Evolutionary conservation across 2,329 filamentous ascomycete species (phyloP).

Genomic region (Trichophyton verrucosum): DNA sequence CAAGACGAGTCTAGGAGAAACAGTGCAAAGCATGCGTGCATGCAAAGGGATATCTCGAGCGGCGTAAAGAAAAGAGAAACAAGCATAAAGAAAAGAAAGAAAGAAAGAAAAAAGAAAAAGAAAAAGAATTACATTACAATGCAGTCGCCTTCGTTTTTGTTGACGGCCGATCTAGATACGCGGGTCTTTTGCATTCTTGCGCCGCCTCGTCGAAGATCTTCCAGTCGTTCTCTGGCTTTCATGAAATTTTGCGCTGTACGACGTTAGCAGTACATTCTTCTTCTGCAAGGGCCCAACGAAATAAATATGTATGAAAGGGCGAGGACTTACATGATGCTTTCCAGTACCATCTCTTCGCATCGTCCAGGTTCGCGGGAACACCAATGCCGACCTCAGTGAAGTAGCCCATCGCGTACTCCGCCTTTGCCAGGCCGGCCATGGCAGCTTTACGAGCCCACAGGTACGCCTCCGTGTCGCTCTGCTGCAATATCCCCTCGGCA

Average conservation of each 20-base stretch:
- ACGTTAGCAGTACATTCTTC: background rate
- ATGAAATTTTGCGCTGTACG: conserved; percentile 75
- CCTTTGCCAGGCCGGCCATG: conserved; percentile 74
- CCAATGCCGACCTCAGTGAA: conserved; percentile 95
- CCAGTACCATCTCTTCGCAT: conserved; percentile 98
- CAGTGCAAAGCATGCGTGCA: background rate
- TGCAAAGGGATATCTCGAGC: background rate
- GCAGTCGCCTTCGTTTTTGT: conserved; percentile 80
- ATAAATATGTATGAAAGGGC: background rate
- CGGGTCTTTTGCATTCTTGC: conserved; percentile 60
- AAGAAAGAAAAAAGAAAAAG: background rate
- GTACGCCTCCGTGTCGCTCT: conserved; percentile 92
- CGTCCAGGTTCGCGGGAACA: conserved; percentile 70
- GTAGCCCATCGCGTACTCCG: conserved; percentile 96
- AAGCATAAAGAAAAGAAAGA: background rate
- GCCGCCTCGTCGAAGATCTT: conserved; percentile 76
- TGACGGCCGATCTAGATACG: conserved; percentile 69
- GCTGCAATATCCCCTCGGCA: conserved; percentile 70
- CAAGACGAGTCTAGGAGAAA: background rate
- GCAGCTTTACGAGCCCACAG: conserved; percentile 94
- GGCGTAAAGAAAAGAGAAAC: background rate
- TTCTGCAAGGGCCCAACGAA: background rate
- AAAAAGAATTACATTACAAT: conserved; percentile 54
- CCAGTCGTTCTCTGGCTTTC: conserved; percentile 81
- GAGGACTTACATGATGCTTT: conserved; percentile 73